Base-by-base conservation (phyloP, 2,329 filamentous ascomycete species). In the Dactylellina haptotyla region DNA sequence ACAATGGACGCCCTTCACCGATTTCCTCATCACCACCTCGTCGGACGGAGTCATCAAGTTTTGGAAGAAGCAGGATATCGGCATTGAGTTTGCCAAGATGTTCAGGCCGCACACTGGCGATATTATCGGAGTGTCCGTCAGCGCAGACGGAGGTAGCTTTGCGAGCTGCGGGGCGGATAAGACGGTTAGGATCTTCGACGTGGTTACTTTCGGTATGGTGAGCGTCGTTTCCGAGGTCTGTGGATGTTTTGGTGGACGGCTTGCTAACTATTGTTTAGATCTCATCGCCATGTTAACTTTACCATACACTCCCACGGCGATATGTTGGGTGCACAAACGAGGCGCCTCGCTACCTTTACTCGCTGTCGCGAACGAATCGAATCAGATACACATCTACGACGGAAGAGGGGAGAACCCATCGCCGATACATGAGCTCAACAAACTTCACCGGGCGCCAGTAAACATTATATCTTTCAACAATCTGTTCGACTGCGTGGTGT, bases 11-110 rank as follows among this genome's bases (percentile, higher is more conserved):
- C 93, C 93, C 0, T 84, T 90, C 71, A 97, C 94, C 71, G 95
- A 98, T 77, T 99, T 99, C 80, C 84, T 99, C 37, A 95, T 99
- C 75, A 99, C 95, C 0, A 92, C 91, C 74, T 98, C 95, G 0
- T 83, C 91, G 45, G 95, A 99, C 80, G 96, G 96, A n/a, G 90
- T 94, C 0, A 94, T 98, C 77, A 99, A 99, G 81, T 99, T 99
- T 81, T 99, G 95, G 95, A 99, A 99, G 83, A 99, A 99, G 83
- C 87, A 91, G 76, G 89, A 88, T 1, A 89, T 91, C 32, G 92
- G 92, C 0, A 91, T 99, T 69, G 96, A 99, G 82, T 99, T 99
- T 79, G 94, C 98, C 59, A 99, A 99, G 82, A 93, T 99, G 82
- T 99, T 97, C 83, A 90, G 89, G 79, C 93, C 95, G 5, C 96